Conservation (phyloP, 805 yeast genomes). For the Kluyveromyces siamensis region DNA sequence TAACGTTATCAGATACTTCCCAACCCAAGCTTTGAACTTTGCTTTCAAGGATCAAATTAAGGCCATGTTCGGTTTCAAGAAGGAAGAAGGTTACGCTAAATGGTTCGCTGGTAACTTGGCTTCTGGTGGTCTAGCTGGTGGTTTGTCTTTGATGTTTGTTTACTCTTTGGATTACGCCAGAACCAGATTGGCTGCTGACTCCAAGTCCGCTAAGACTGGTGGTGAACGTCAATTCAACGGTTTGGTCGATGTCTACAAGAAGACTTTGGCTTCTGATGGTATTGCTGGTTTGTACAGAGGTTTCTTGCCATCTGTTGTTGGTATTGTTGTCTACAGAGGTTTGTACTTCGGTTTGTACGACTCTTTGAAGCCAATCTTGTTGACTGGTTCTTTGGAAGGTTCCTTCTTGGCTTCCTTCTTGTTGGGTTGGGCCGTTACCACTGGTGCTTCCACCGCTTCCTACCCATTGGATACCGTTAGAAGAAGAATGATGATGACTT, state of each 20-base stretch:
- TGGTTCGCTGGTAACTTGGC: slow-evolving; percentile 99
- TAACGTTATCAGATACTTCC: slow-evolving; percentile 97
- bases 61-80: slow-evolving; percentile 93
- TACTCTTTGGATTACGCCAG: slow-evolving; percentile 97
- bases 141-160: slow-evolving; percentile 85
- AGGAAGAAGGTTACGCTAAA: slow-evolving; percentile 83
- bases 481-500: slow-evolving; percentile 99
- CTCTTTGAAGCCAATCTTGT: slow-evolving; percentile 89
- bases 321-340: slow-evolving; percentile 99
- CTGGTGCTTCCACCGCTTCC: slow-evolving; percentile 97
- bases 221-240: slow-evolving; percentile 98
- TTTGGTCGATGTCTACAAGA: slow-evolving; percentile 90
- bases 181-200: slow-evolving; percentile 98
- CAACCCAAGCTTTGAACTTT: slow-evolving; percentile 97
- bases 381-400: slow-evolving; percentile 92
- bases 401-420: slow-evolving; percentile 91
- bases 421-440: slow-evolving; percentile 96
- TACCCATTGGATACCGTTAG: slow-evolving; percentile 98
- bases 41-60: slow-evolving; percentile 98
- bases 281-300: slow-evolving; percentile 98
- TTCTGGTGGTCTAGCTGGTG: slow-evolving; percentile 98
- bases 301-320: slow-evolving; percentile 96
- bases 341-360: slow-evolving; percentile 96
- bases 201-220: slow-evolving; percentile 75
- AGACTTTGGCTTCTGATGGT: slow-evolving; percentile 94